Evolutionary conservation across 2,329 filamentous ascomycete species (phyloP), one percentile per base, ranked within the genome.

Genomic region (Myrmaecium sp.): DNA sequence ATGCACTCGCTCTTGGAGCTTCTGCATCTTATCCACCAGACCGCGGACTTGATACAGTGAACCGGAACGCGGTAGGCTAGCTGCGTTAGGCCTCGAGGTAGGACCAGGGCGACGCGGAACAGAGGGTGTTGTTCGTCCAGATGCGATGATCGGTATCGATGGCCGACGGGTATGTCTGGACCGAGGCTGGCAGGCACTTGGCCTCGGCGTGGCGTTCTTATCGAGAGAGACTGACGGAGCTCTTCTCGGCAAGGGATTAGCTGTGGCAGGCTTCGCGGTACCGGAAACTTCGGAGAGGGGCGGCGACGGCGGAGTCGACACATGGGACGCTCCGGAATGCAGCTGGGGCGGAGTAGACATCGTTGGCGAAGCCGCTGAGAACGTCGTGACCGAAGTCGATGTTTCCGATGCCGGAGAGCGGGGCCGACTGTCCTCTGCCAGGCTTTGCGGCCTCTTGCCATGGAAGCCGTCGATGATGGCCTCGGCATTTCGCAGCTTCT

Each of bases 1-100:
- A 33, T 95, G 83, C 6, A 98, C 86, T 23, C 89, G 71, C 35
- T 89, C 81, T 51, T 95, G 89, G 33, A 98, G 73, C 38, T 82
- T 80, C 53, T 94, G 82, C 83, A 95, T 94, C 55, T 95, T 89
- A 15, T 82, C 84, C 31, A 91, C 93, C 36, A 98, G 72, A 16
- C 76, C 78, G 36, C 86, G 81, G 43, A 98, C 92, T 49, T 98
- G 89, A 37, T 79, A 78, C 26, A 98, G 69, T 2, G 89, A 95
- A 35, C 68, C 65, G 16, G 70, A 73, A 33, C 66, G 60, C 23
- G 68, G 64, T 28, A 72, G 43, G 15, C 50, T 49, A n/a, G 42
- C 24, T 16, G 25, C 23, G 12, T 23, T 35, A 56, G 58, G 34
- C 55, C 62, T 44, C 14, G 36, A 39, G 30, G 44, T 40, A 4